Percentiles rank a stretch among this genome's conserved stretches.
Evolutionary conservation across 2,329 filamentous ascomycete genomes (phyloP).

Genomic region (Knufia petricola): DNA sequence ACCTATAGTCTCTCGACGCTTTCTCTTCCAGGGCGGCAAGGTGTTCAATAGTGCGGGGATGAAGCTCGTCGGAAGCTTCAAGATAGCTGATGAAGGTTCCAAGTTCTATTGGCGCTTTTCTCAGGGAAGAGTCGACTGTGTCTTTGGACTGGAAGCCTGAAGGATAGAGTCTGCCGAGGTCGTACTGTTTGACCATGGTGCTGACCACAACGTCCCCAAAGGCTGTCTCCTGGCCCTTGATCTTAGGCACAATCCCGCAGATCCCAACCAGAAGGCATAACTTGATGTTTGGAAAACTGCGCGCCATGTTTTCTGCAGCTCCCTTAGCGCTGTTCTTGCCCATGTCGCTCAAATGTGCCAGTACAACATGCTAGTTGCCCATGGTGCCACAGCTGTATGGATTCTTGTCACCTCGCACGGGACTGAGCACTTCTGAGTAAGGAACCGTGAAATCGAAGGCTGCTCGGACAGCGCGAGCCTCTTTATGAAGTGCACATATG

Average conservation of each 20-base stretch:
- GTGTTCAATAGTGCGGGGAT: too few relatives aligned
- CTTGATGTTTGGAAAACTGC: constrained; percentile 29
- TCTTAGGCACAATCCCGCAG: constrained; percentile 33
- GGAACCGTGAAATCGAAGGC: constrained; percentile 14
- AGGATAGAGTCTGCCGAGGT: constrained; percentile 21
- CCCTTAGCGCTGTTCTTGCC: constrained; percentile 23
- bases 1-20: constrained; percentile 8
- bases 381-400: constrained; percentile 25
- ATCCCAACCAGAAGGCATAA: constrained; percentile 33
- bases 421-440: constrained; percentile 21
- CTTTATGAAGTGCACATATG: constrained; percentile 10
- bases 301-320: constrained; percentile 23
- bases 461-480: constrained; percentile 24
- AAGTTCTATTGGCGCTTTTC: constrained; percentile 25
- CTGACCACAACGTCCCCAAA: constrained; percentile 29
- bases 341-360: constrained; percentile 25
- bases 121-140: constrained; percentile 23
- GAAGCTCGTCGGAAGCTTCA: too few relatives aligned
- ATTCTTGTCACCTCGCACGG: constrained; percentile 25
- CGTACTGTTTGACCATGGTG: constrained; percentile 21
- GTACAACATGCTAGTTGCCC: constrained; percentile 26
- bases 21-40: background rate
- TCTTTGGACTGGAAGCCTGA: constrained; percentile 22
- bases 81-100: too few relatives aligned
- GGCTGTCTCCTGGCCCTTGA: constrained; percentile 16